These are phyloP conservation scores for Lachnellula willkommii DNA, from an alignment of 2,329 filamentous ascomycete genomes.

Conservation along the genomic window DNA sequence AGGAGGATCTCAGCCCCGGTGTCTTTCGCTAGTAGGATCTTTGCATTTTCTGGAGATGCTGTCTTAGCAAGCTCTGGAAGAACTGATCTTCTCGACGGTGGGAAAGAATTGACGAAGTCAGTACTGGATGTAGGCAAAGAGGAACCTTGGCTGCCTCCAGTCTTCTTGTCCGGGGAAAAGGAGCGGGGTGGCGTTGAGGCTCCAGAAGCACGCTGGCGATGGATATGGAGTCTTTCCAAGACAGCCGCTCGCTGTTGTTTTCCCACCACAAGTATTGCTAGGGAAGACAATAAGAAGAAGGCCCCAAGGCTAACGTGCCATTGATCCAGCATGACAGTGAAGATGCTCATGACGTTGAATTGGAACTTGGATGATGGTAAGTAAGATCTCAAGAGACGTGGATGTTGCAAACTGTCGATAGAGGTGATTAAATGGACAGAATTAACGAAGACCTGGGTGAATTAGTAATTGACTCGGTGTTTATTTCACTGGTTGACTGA, in stretches of 20 bases:
- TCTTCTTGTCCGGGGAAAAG: slow-evolving; percentile 23
- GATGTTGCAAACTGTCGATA: too few relatives aligned
- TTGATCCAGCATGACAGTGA: slow-evolving; percentile 12
- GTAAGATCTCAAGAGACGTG: too few relatives aligned
- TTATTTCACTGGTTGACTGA: too few relatives aligned
- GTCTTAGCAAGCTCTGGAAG: slow-evolving; percentile 24
- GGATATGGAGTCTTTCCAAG: slow-evolving; percentile 22
- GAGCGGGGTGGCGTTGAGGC: slow-evolving; percentile 31
- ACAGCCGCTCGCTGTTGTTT: slow-evolving; percentile 24
- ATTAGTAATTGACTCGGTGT: too few relatives aligned
- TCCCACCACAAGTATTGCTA: slow-evolving; percentile 15
- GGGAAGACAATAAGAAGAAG: slow-evolving; percentile 19
- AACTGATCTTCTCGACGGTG: slow-evolving; percentile 25
- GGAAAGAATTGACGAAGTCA: slow-evolving; percentile 23
- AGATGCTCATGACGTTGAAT: slow-evolving; percentile 15
- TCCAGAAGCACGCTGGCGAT: slow-evolving; percentile 26
- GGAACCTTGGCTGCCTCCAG: slow-evolving; percentile 1
- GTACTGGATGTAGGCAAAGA: slow-evolving; percentile 3
- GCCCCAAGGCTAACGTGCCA: slow-evolving; percentile 26
- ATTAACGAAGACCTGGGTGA: too few relatives aligned
- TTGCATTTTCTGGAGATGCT: slow-evolving; percentile 14
- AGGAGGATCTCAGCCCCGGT: slow-evolving; percentile 16
- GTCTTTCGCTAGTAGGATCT: slow-evolving; percentile 14
- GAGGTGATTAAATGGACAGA: too few relatives aligned
- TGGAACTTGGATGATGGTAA: not conserved